These are phyloP conservation scores for Amphibolis antarctica DNA, from an alignment of 106 monocot species.

Conservation along the genomic window DNA sequence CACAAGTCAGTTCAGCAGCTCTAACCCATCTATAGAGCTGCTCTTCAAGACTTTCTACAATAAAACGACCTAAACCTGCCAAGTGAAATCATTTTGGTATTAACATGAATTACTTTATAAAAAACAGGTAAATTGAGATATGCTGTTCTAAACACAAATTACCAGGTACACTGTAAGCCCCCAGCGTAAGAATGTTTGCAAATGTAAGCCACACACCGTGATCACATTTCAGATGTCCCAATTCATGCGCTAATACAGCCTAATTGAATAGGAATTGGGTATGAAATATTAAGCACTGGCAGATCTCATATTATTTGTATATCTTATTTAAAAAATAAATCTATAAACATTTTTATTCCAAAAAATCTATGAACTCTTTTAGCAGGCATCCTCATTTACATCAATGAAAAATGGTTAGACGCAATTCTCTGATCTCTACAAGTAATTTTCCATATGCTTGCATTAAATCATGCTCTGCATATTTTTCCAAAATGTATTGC, in stretches of 20 bases:
- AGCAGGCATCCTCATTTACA: no score
- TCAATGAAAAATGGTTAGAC: no score
- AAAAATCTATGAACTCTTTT: no score
- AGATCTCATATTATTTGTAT: no score
- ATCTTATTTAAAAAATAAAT: no score
- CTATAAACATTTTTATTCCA: no score
- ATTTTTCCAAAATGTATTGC: no score
- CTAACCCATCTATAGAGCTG: constrained; percentile 83
- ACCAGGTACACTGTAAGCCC: constrained; percentile 88
- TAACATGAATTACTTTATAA: background rate
- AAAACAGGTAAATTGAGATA: background rate
- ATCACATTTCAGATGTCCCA: constrained; percentile 94
- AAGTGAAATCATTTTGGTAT: background rate
- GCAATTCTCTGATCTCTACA: no score
- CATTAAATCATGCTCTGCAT: no score
- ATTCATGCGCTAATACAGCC: constrained; percentile 97
- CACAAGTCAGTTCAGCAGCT: constrained; percentile 93
- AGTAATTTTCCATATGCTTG: no score
- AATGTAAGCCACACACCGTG: constrained; percentile 98
- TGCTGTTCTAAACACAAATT: constrained; percentile 3
- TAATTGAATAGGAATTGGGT: constrained; percentile 10
- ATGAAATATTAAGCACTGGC: background rate
- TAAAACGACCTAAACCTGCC: constrained; percentile 65
- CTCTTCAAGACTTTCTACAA: constrained; percentile 81
- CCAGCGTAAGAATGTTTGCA: constrained; percentile 79